phyloP scores from a whole-genome alignment of 2,329 filamentous ascomycete species.

The Leptoxyphium fumago region DNA sequence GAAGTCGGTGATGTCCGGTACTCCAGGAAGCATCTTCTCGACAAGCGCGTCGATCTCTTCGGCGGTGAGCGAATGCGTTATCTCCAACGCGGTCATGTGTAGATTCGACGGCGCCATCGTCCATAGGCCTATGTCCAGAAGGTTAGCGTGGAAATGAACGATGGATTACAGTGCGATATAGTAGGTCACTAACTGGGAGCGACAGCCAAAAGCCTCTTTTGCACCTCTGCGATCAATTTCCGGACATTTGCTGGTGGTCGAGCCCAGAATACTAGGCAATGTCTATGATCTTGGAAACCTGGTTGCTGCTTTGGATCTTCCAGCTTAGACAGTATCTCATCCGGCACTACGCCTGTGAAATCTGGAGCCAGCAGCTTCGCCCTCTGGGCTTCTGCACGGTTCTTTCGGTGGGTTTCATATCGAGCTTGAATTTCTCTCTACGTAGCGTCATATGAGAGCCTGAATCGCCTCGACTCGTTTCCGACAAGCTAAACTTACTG shows the following conservation, averaged over 20 bases:
- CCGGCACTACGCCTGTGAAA: constrained; percentile 59
- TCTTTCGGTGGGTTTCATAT: constrained; percentile 60
- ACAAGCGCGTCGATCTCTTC: constrained; percentile 53
- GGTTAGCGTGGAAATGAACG: neutral
- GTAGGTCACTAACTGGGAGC: constrained; percentile 49
- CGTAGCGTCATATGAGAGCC: neutral
- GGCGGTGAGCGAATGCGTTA: constrained; percentile 63
- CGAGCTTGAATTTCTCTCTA: constrained; percentile 46
- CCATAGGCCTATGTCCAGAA: constrained; percentile 51
- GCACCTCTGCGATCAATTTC: constrained; percentile 51
- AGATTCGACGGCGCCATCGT: constrained; percentile 65
- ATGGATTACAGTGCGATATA: neutral
- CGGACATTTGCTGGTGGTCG: constrained; percentile 61
- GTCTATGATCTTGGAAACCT: constrained; percentile 57
- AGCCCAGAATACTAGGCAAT: constrained; percentile 82
- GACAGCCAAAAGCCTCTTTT: constrained; percentile 44
- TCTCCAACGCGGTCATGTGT: constrained; percentile 74
- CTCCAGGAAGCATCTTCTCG: constrained; percentile 37
- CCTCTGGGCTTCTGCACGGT: constrained; percentile 62
- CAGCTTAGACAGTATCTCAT: constrained; percentile 59
- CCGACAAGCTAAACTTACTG: constrained; percentile 36
- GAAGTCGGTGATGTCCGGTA: constrained; percentile 49
- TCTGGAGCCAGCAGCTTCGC: constrained; percentile 53
- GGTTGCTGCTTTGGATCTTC: constrained; percentile 49
- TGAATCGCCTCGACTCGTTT: neutral